A percentile compares a stretch with the other conserved stretches of the same genome.
These are phyloP conservation scores for Fusarium ambrosium DNA, from an alignment of 2,329 filamentous ascomycete genomes.

Conservation along the genomic window DNA sequence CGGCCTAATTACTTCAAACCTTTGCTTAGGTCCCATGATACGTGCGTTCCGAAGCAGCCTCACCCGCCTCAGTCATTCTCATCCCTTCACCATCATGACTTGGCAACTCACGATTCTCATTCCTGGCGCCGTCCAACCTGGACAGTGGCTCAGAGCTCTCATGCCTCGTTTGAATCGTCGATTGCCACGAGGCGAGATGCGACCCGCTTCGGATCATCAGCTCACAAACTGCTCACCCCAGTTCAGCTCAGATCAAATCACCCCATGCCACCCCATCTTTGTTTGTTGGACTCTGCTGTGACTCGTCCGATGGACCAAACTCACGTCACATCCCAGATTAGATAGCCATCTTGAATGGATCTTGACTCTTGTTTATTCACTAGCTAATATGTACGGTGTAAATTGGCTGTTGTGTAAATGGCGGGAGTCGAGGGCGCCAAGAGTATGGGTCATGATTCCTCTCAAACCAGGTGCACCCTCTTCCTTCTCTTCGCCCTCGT, in stretches of 20 bases:
- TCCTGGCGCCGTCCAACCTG: not conserved
- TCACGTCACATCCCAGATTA: not conserved
- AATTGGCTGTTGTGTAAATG: not conserved
- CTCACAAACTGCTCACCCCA: constrained; percentile 1
- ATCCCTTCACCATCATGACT: not conserved
- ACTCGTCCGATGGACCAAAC: not conserved
- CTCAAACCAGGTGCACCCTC: constrained; percentile 18
- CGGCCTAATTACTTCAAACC: not conserved
- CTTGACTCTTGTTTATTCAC: constrained; percentile 31
- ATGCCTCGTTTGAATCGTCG: not conserved
- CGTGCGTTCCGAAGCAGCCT: not conserved
- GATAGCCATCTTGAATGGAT: constrained; percentile 1
- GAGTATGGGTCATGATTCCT: constrained; percentile 16
- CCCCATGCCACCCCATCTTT: not conserved
- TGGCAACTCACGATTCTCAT: not conserved
- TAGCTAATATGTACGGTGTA: constrained; percentile 33
- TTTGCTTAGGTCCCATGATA: not conserved
- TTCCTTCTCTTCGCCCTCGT: constrained; percentile 14
- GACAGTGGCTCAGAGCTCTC: not conserved
- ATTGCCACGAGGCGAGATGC: constrained; percentile 10
- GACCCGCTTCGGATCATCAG: constrained; percentile 7
- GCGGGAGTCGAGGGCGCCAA: constrained; percentile 11
- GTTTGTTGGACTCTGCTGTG: not conserved
- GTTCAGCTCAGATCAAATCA: constrained; percentile 10
- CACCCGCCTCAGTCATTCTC: not conserved